Evolutionary conservation across 768 basidiomycete genomes (phyloP), one percentile per base, ranked within the genome.

Genomic region (Postia placenta): DNA sequence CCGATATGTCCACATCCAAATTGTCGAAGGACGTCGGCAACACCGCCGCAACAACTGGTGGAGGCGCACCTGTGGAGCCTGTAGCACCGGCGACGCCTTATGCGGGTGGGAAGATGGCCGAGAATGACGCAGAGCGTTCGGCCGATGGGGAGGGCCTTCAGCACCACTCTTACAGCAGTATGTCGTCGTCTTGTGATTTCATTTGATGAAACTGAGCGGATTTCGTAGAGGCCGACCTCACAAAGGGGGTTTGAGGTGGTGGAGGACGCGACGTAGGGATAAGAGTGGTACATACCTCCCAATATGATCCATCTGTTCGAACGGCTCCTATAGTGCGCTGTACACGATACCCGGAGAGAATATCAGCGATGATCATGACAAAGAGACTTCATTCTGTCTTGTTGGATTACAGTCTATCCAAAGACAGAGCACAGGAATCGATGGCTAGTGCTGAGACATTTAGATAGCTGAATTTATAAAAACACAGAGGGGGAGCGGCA

Each of bases 391-490:
- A 27, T 26, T 43, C 22, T 9, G 30, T 33, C 30, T 33, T 33
- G 30, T 33, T 33, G 30, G 15, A 26, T 43, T 26, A n/a, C 30
- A 19, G 25, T 43, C 42, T 43, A 27, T 26, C 42, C 24, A 41
- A 11, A 5, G 23, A 11, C 40, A 24, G 17, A 22, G 25, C 25
- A 42, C 41, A 42, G 41, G 11, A 42, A 15, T 17, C 42, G 15
- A 5, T 11, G 23, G 42, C 42, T 43, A 43, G 44, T 27, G 33
- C 44, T 25, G 26, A 22, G 33, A 45, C 44, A 45, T 6, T 25
- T 39, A 40, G 47, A 48, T 48, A 48, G 39, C 12, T 48, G 26
- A 39, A 48, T 19, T 33, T 33, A 33, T 33, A 33, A 48, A 48
- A 33, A 47, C 47, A 48, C n/a, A 22, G 37, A 15, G 30, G 30